phyloP scores from a whole-genome alignment of 768 basidiomycete genomes.

The Phaffia tasmanica region DNA sequence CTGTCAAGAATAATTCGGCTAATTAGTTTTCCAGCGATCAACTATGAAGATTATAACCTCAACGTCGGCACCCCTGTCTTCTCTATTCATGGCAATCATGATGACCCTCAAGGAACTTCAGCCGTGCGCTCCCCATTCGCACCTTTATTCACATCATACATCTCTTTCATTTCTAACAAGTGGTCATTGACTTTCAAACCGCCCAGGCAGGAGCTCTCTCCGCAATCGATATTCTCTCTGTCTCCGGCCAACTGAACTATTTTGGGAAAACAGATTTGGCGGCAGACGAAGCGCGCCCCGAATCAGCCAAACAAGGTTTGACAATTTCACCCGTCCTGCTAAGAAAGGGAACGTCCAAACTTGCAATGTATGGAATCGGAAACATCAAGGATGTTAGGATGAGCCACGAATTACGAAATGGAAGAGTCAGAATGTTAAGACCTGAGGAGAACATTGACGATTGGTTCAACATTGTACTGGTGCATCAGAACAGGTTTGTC shows the following conservation, averaged over 20 bases:
- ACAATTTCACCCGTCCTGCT: conserved; percentile 81
- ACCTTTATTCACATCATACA: not conserved
- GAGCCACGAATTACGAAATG: conserved; percentile 89
- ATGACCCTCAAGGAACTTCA: conserved; percentile 94
- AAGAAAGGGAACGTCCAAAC: conserved; percentile 67
- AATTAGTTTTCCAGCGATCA: conserved; percentile 80
- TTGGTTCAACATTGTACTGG: conserved; percentile 87
- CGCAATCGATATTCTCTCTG: conserved; percentile 87
- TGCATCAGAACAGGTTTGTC: conserved; percentile 89
- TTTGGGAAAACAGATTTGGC: conserved; percentile 94
- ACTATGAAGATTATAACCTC: conserved; percentile 92
- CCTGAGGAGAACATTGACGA: conserved; percentile 68
- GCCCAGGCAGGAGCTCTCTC: conserved; percentile 83
- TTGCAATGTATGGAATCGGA: conserved; percentile 92
- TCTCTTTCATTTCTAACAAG: not conserved
- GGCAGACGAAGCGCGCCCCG: conserved; percentile 52
- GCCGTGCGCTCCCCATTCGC: conserved; percentile 47
- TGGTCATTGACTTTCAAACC: not conserved
- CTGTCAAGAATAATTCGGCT: not conserved
- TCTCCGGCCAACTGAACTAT: conserved; percentile 87
- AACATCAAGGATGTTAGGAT: conserved; percentile 94
- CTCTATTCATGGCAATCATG: conserved; percentile 98
- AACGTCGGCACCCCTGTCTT: conserved; percentile 96
- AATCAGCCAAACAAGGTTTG: conserved; percentile 51
- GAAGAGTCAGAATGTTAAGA: conserved; percentile 93